These are phyloP conservation scores for Solanum hybrid DNA, from an alignment of 305 asterid genomes.

Conservation along the genomic window DNA sequence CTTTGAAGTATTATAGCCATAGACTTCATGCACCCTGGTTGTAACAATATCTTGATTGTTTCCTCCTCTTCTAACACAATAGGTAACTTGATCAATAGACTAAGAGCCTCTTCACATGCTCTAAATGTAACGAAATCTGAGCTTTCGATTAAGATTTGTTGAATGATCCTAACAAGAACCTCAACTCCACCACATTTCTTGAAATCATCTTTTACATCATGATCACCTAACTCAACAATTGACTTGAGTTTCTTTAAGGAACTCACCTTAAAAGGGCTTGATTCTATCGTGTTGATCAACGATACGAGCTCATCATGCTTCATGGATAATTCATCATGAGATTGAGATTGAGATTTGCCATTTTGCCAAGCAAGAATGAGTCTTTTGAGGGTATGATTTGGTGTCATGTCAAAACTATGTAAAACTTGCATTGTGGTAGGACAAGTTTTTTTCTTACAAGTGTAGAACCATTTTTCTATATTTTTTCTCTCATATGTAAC, in stretches of 20 bases:
- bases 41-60: slow-evolving; percentile 24
- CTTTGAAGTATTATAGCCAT: slow-evolving; percentile 57
- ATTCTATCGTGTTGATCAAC: slow-evolving; percentile 27
- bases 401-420: slow-evolving; percentile 41
- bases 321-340: background rate
- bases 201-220: slow-evolving; percentile 23
- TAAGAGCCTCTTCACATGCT: slow-evolving; percentile 77
- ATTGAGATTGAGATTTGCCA: slow-evolving; percentile 11
- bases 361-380: slow-evolving; percentile 47
- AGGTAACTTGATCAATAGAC: slow-evolving; percentile 33
- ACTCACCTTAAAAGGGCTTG: slow-evolving; percentile 37
- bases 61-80: slow-evolving; percentile 35
- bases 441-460: slow-evolving; percentile 60
- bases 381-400: slow-evolving; percentile 69
- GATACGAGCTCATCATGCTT: slow-evolving; percentile 37
- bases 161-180: slow-evolving; percentile 37
- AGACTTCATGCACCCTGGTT: slow-evolving; percentile 41
- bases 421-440: slow-evolving; percentile 76
- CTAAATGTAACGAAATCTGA: slow-evolving; percentile 49
- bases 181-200: slow-evolving; percentile 51
- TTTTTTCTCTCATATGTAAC: slow-evolving; percentile 69
- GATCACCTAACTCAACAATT: slow-evolving; percentile 17
- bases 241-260: slow-evolving; percentile 27
- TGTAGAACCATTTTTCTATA: slow-evolving; percentile 63
- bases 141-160: slow-evolving; percentile 39